Evolutionary conservation across 179 eudicot genomes (phyloP), one percentile per base, ranked within the genome.

Genomic region (Corrigiola litoralis): DNA sequence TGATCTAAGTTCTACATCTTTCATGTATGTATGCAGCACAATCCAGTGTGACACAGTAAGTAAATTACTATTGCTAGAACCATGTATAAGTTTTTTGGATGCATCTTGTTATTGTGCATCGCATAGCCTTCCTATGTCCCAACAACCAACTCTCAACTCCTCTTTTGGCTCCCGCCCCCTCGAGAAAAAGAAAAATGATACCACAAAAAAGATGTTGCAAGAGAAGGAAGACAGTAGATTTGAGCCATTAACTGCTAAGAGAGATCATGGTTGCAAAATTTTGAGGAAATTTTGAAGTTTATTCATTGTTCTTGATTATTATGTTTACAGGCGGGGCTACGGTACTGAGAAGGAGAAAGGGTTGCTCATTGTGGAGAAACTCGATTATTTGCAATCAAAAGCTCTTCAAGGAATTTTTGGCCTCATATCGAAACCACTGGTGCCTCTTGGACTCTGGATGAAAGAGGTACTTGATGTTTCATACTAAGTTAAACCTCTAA

Each of bases 311-410:
- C 6, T 58, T 50, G 1, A 42, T 41, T 58, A 62, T 55, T 57
- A 38, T 72, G 41, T 81, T 12, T 52, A 27, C 41, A 92, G 98
- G 87, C 80, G 98, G 23, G 98, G 98, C 48, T 92, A 92, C 74
- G 65, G 84, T 54, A 84, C 92, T 36, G 97, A 90, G 74, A 85
- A 80, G 80, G 90, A 92, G 75, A 86, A 85, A 69, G 98, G 98
- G 71, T 61, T 85, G 75, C 80, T 92, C 61, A 68, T 90, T 61
- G 98, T 68, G 63, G 98, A 90, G 72, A 92, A 92, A 54, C 79
- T 92, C 71, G 98, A 92, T 82, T 92, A 90, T 72, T 72, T 92
- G 70, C 98, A 92, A 56, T 92, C 98, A 53, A 84, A 78, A 72
- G 76, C 85, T 73, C 77, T 92, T 58, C 98, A 73, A 72, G 78